These are phyloP conservation scores for Salix suchowensis DNA, from an alignment of 345 rosid species.

Conservation along the genomic window DNA sequence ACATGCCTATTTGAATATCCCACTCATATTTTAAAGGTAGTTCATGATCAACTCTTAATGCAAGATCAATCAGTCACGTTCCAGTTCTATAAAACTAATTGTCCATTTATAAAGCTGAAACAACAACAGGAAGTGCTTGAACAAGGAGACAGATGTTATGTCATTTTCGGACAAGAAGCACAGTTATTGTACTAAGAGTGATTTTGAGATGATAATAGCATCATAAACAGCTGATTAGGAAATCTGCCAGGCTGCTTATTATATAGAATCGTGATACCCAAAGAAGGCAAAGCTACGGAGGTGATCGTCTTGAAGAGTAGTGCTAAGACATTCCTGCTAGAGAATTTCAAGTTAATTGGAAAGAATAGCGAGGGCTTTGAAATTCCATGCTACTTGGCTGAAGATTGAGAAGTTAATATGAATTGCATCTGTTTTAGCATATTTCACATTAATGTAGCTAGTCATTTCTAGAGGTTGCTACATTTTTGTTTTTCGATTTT, in stretches of 20 bases:
- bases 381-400: not conserved
- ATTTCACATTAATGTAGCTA: not conserved
- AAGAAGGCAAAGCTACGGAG: not conserved
- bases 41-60: not conserved
- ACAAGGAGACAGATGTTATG: not conserved
- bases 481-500: not conserved
- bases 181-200: not conserved
- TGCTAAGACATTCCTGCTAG: not conserved
- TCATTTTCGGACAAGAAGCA: not conserved
- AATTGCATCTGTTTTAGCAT: not conserved
- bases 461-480: not conserved
- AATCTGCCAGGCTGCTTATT: not conserved
- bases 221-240: not conserved
- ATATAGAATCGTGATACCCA: not conserved
- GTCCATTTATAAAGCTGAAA: not conserved
- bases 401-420: not conserved
- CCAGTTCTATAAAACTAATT: not conserved
- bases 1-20: not conserved
- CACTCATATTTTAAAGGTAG: not conserved
- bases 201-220: not conserved
- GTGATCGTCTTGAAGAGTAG: not conserved
- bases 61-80: not conserved
- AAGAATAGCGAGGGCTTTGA: not conserved
- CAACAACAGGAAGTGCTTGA: not conserved
- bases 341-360: not conserved